A percentile compares a stretch with the other conserved stretches of the same genome.
Conservation (phyloP, 75 land plant species). For the Chamaecyparis obtusa region DNA sequence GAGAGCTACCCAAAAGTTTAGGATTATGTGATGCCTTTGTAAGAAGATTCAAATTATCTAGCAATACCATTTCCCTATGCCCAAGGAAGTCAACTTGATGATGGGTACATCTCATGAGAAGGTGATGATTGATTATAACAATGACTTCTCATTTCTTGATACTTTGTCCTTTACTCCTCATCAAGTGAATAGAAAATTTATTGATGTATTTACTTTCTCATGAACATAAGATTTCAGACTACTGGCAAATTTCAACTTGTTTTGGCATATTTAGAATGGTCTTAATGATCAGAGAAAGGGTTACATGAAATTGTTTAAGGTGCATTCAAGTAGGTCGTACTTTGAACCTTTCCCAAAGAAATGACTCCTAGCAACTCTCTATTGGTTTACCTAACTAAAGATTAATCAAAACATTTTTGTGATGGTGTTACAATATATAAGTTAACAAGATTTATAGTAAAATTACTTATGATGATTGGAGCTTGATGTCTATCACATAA, state of each 20-base stretch:
- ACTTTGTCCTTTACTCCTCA: not conserved
- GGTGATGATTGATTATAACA: not conserved
- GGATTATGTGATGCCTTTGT: too few relatives aligned
- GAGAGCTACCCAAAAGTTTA: too few relatives aligned
- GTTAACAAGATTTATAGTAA: not conserved
- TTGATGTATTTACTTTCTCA: not conserved
- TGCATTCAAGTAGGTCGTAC: not conserved
- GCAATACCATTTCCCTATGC: too few relatives aligned
- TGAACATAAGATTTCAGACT: not conserved
- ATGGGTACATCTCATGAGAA: not conserved
- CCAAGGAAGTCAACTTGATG: not conserved
- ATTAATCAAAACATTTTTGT: not conserved
- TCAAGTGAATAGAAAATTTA: not conserved
- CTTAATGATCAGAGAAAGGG: not conserved
- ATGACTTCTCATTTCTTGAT: not conserved
- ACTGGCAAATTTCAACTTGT: not conserved
- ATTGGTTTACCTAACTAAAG: not conserved
- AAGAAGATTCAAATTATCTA: too few relatives aligned
- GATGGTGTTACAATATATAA: not conserved
- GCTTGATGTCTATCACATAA: not conserved
- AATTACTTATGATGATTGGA: not conserved
- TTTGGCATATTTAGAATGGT: not conserved
- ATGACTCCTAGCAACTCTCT: not conserved
- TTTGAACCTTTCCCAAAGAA: not conserved
- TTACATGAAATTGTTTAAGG: not conserved